Evolutionary conservation across 768 basidiomycete species (phyloP), one percentile per base, ranked within the genome.

Genomic region (Cystobasidium onofrii): DNA sequence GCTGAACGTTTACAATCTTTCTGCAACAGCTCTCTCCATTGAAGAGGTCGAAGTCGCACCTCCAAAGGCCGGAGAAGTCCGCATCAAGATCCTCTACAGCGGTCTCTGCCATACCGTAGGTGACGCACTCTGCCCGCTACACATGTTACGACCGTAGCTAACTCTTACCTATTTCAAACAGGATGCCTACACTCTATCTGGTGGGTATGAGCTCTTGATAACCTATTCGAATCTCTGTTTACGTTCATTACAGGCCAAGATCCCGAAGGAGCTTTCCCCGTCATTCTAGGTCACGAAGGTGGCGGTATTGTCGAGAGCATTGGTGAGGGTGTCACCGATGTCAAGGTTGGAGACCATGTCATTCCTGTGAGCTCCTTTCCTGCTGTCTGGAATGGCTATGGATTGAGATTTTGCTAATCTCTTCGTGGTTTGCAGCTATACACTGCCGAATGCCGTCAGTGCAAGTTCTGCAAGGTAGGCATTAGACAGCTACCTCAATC

Each of bases 271-370:
- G 77, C 76, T 17, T 80, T 80, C 78, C 78, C 80, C 23, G 75
- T 73, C 23, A 76, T 80, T 9, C 75, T 78, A 34, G 77, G 78
- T 0, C 78, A 79, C 76, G 78, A 79, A 74, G 93, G 94, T 71
- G 92, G 91, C 75, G 92, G 91, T 60, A 84, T 93, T 64, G 92
- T 98, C 75, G 96, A 99, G 84, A 92, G 90, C n/a, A 85, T 99
- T 33, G 96, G 96, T 20, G 91, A 92, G 81, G 92, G 91, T 41
- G 96, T 99, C n/a, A 91, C 90, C 27, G 86, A 81, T 77, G 88
- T 90, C 46, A 83, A 85, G 78, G 84, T 85, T 29, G 96, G 95
- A 27, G 95, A 99, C 81, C 95, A 97, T 85, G 96, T 98, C 78
- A 87, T 99, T 76, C 96, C 96, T 23, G 86, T 99, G 65, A 93